phyloP scores from a whole-genome alignment of 225 moss, liverwort and hornwort species.

The Asterella californica region DNA sequence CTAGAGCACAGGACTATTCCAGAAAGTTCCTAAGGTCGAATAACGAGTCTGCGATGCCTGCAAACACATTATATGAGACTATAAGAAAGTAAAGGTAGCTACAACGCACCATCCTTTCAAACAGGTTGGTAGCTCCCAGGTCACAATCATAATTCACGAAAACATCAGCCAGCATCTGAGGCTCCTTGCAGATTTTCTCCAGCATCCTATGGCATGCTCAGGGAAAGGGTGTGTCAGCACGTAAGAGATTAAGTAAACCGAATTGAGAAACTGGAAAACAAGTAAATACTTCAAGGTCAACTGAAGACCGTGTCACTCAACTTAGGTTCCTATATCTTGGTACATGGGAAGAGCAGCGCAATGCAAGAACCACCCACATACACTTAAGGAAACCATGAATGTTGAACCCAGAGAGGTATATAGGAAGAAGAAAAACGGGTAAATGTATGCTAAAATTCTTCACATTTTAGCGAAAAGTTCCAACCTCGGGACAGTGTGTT shows the following conservation, averaged over 20 bases:
- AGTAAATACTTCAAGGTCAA: not conserved
- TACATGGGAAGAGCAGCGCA: not conserved
- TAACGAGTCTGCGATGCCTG: not conserved
- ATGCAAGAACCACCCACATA: not conserved
- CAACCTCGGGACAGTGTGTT: too few relatives aligned
- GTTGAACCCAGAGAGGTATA: too few relatives aligned
- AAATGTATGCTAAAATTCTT: too few relatives aligned
- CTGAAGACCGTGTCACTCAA: not conserved
- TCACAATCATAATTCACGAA: conserved; percentile 99
- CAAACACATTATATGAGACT: not conserved
- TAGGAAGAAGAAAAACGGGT: too few relatives aligned
- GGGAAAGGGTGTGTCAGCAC: not conserved
- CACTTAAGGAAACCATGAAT: too few relatives aligned
- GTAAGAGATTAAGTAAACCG: not conserved
- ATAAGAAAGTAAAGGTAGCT: not conserved
- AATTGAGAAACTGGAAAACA: not conserved
- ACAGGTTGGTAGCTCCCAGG: conserved; percentile 84
- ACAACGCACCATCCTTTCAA: conserved; percentile 85
- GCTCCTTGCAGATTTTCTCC: conserved; percentile 88
- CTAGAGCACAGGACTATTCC: not conserved
- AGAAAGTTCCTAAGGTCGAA: not conserved
- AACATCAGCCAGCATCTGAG: conserved; percentile 94
- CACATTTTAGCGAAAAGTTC: too few relatives aligned
- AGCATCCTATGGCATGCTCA: conserved; percentile 55
- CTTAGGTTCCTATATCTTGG: not conserved